These are phyloP conservation scores for Cryptosporidium parvum DNA, from an alignment of 169 alveolate species.

Conservation along the genomic window DNA sequence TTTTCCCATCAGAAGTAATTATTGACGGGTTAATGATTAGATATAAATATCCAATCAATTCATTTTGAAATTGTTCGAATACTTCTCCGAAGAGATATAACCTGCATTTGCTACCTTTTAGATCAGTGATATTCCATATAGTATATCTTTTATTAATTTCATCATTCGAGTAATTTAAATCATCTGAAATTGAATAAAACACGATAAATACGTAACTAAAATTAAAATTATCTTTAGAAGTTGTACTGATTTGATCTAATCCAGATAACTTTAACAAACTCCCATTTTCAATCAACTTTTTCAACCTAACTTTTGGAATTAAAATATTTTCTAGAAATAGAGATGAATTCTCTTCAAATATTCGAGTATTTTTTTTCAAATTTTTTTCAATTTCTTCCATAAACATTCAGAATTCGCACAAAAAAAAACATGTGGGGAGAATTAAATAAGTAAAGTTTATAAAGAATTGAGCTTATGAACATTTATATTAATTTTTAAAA, in stretches of 20 bases:
- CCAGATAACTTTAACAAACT: not conserved
- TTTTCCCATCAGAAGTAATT: not conserved
- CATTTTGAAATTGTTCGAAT: slow-evolving; percentile 6
- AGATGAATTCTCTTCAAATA: slow-evolving; percentile 53
- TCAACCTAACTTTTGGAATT: slow-evolving; percentile 6
- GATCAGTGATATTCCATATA: slow-evolving; percentile 39
- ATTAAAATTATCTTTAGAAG: not conserved
- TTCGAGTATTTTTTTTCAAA: not conserved
- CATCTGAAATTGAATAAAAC: slow-evolving; percentile 15
- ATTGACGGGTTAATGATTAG: slow-evolving; percentile 24
- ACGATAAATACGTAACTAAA: slow-evolving; percentile 6
- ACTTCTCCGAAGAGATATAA: slow-evolving; percentile 45
- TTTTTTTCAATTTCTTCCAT: not conserved
- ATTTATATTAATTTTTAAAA: not conserved
- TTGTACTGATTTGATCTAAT: not conserved
- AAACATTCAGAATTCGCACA: not conserved
- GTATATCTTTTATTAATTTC: not conserved
- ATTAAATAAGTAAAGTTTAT: not conserved
- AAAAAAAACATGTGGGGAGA: not conserved
- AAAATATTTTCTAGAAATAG: slow-evolving; percentile 11
- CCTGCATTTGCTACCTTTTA: slow-evolving; percentile 32
- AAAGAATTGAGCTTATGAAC: no score
- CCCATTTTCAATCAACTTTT: not conserved
- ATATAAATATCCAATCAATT: slow-evolving; percentile 23
- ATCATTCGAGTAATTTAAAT: not conserved